These are phyloP conservation scores for Garcia nutans DNA, from an alignment of 345 rosid species.

Conservation along the genomic window DNA sequence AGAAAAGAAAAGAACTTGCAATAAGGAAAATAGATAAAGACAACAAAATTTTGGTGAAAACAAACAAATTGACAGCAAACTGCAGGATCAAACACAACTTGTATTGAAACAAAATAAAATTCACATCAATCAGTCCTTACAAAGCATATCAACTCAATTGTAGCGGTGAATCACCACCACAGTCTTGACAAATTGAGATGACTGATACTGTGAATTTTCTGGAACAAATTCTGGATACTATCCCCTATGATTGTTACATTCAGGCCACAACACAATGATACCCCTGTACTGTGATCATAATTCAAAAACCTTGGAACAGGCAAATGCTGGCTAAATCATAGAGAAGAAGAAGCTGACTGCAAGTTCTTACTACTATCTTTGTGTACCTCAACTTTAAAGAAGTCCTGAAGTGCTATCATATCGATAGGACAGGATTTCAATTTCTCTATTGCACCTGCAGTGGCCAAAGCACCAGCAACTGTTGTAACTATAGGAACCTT, in stretches of 20 bases:
- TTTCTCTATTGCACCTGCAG: conserved; percentile 80
- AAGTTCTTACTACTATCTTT: conserved; percentile 27
- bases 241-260: too few relatives aligned
- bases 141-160: too few relatives aligned
- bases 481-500: conserved; percentile 92
- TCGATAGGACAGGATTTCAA: conserved; percentile 56
- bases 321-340: conserved; percentile 19
- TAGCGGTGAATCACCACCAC: too few relatives aligned
- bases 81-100: not conserved
- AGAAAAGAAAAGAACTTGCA: too few relatives aligned
- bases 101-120: not conserved
- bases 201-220: too few relatives aligned
- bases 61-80: not conserved
- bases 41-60: not conserved
- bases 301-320: not conserved
- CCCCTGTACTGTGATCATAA: too few relatives aligned
- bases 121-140: not conserved
- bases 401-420: conserved; percentile 90
- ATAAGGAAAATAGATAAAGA: too few relatives aligned
- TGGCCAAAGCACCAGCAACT: conserved; percentile 88
- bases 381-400: conserved; percentile 44
- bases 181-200: too few relatives aligned
- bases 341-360: conserved; percentile 47
- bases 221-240: too few relatives aligned
- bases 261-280: too few relatives aligned